These are phyloP conservation scores for Albizia julibrissin DNA, from an alignment of 306 rosid genomes.

Conservation along the genomic window DNA sequence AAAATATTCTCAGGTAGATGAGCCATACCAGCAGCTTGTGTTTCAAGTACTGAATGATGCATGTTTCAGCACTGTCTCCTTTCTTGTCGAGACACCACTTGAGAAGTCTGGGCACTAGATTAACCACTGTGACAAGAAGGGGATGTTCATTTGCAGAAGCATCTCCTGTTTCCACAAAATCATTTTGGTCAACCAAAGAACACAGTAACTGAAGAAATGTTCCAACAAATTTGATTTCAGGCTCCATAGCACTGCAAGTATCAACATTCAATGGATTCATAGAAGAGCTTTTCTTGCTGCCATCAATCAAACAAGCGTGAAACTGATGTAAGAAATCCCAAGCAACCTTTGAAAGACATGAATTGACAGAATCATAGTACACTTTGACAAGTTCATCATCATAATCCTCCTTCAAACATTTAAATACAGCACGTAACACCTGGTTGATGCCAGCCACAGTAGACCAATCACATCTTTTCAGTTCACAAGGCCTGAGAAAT, in stretches of 20 bases:
- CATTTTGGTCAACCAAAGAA: conserved; percentile 65
- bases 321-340: conserved; percentile 58
- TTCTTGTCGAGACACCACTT: conserved; percentile 57
- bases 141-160: conserved; percentile 47
- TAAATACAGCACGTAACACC: conserved; percentile 59
- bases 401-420: conserved; percentile 55
- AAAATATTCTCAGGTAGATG: conserved; percentile 23
- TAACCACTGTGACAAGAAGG: conserved; percentile 40
- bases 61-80: conserved; percentile 37
- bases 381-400: conserved; percentile 48
- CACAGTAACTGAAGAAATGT: conserved; percentile 74
- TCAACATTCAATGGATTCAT: conserved; percentile 24
- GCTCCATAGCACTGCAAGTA: conserved; percentile 33
- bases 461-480: conserved; percentile 62
- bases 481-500: conserved; percentile 35
- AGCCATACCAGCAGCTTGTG: conserved; percentile 83
- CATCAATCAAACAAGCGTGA: conserved; percentile 30
- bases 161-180: conserved; percentile 46
- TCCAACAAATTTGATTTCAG: conserved; percentile 61
- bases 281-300: conserved; percentile 28
- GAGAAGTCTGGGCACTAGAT: conserved; percentile 67
- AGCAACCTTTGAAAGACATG: conserved; percentile 54
- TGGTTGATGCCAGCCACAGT: conserved; percentile 53
- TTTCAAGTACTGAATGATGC: conserved; percentile 66
- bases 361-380: conserved; percentile 57